Percentiles rank a stretch among this genome's conserved stretches.
Conservation (phyloP, 352 stramenopile genomes). For the Peronosclerospora sorghi region DNA sequence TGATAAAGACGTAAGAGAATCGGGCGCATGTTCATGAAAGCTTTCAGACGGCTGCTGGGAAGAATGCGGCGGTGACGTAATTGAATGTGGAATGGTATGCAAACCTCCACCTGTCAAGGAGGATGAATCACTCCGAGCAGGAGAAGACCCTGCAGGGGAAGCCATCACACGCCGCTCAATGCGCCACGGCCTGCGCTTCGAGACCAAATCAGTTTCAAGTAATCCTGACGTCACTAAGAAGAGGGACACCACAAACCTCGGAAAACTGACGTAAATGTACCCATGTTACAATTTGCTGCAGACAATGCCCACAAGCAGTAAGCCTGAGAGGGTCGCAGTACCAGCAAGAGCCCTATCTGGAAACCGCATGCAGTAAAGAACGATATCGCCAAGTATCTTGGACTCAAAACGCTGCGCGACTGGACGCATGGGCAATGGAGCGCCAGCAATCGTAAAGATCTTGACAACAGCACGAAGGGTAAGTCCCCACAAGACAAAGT, state of each 20-base stretch:
- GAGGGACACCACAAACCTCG: background rate
- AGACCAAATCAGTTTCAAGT: slow-evolving; percentile 19
- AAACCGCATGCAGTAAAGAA: slow-evolving; percentile 42
- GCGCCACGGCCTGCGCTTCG: background rate
- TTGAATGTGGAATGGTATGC: too few species aligned
- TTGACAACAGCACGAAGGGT: slow-evolving; percentile 60
- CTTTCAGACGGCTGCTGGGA: too few species aligned
- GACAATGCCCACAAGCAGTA: slow-evolving; percentile 32
- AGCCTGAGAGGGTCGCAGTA: slow-evolving; percentile 27
- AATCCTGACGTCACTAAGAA: slow-evolving; percentile 6
- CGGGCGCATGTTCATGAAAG: too few species aligned
- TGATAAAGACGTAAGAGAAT: slow-evolving; percentile 2
- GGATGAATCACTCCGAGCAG: background rate
- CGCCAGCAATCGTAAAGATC: slow-evolving; percentile 29
- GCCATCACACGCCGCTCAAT: slow-evolving; percentile 9
- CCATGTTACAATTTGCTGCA: slow-evolving; percentile 29
- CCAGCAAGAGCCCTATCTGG: slow-evolving; percentile 39
- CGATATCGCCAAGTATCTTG: slow-evolving; percentile 29
- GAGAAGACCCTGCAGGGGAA: slow-evolving; percentile 8
- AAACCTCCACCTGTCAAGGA: slow-evolving; percentile 9
- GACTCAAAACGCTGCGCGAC: slow-evolving; percentile 53
- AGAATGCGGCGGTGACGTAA: too few species aligned
- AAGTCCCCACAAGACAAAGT: slow-evolving; percentile 81
- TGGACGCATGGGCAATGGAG: slow-evolving; percentile 36
- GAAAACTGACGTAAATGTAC: slow-evolving; percentile 6